Evolutionary conservation across 176 grass and related monocot genomes (phyloP).

Genomic region (Sorghum bicolor): DNA sequence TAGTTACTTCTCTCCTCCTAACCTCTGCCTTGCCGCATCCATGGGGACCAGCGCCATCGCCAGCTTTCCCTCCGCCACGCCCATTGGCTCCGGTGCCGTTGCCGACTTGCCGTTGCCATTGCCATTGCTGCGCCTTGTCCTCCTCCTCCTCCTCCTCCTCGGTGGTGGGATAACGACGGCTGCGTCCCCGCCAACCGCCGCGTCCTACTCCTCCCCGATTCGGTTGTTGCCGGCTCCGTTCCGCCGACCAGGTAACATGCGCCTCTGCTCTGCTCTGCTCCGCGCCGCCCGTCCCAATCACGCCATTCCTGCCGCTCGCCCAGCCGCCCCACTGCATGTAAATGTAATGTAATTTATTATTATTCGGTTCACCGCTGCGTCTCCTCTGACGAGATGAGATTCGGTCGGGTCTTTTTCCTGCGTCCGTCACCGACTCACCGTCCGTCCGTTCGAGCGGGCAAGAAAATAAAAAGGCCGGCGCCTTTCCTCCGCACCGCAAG

Average conservation of each 20-base stretch:
- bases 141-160: background rate
- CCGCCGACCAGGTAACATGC: slow-evolving; percentile 38
- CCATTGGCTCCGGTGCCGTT: background rate
- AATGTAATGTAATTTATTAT: slow-evolving; percentile 15
- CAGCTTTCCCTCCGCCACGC: background rate
- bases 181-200: background rate
- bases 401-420: background rate
- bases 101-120: background rate
- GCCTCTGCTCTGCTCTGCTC: background rate
- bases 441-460: background rate
- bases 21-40: slow-evolving; percentile 1
- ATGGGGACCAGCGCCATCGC: slow-evolving; percentile 35
- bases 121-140: background rate
- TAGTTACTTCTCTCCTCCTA: background rate
- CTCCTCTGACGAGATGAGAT: background rate
- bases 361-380: slow-evolving; percentile 8
- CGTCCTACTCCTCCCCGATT: background rate
- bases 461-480: slow-evolving; percentile 1
- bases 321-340: too few species aligned
- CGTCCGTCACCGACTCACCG: background rate
- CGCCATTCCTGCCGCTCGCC: slow-evolving; percentile 23
- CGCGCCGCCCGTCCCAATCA: slow-evolving; percentile 21
- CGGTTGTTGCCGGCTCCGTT: background rate
- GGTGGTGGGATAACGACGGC: background rate
- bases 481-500: background rate